Evolutionary conservation across 2,329 filamentous ascomycete species (phyloP), one percentile per base, ranked within the genome.

Genomic region (Metarhizium album): DNA sequence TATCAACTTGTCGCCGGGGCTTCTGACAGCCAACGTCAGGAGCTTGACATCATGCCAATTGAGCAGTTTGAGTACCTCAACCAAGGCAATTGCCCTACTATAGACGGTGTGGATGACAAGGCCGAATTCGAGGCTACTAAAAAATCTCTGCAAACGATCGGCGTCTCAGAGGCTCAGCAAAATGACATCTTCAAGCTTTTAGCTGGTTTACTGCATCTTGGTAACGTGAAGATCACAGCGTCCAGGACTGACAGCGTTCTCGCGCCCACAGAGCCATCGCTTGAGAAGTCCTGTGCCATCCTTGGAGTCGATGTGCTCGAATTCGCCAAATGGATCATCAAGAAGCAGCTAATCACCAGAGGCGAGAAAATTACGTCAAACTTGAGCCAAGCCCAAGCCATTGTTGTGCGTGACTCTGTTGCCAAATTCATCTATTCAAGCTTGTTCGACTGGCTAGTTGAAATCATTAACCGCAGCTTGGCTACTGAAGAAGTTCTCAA

Each of bases 391-490:
- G 88, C 94, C 54, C 91, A 97, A 70, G 93, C 93, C 29, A 80
- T 87, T 37, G 91, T 98, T 52, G 93, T 98, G 14, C 83, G 91
- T 65, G 93, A 98, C 64, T 98, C 93, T 1, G 93, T 98, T 47
- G 90, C 93, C 63, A 98, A 98, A 68, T 98, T 91, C 70, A 93
- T 98, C 58, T 98, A 98, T 71, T 97, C 93, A 0, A 95, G 90
- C 64, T 71, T 98, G 53, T 98, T 98, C 67, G 93, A 98, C 74
- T 98, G 93, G 93, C 79, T 98, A 23, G 93, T 98, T n/a, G 90
- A 97, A 60, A 87, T 86, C 53, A 96, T 95, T 72, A 98, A 98
- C 72, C 76, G 76, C 59, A 90, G 90, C 64, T 74, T 98, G 59
- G 93, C 93, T 13, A 90, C 90, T 1, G 86, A 95, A 43, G 85